phyloP scores from a whole-genome alignment of 768 basidiomycete genomes.

The Mycena rebaudengoi region DNA sequence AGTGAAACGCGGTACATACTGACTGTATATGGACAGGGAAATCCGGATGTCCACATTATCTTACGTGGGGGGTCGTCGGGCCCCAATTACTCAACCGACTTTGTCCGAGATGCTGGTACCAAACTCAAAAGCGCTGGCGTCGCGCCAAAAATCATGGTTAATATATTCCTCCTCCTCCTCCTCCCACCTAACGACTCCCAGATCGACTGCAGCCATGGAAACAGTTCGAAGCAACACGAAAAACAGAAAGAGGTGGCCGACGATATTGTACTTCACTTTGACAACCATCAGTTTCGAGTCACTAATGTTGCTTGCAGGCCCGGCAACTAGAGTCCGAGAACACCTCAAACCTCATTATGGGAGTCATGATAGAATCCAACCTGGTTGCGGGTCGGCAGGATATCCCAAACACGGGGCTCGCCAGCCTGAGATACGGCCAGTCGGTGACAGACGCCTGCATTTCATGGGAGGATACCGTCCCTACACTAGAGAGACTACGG shows the following conservation, averaged over 20 bases:
- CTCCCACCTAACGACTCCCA: slow-evolving; percentile 37
- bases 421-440: slow-evolving; percentile 81
- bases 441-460: slow-evolving; percentile 92
- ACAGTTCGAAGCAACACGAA: slow-evolving; percentile 90
- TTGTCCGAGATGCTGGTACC: slow-evolving; percentile 76
- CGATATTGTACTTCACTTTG: slow-evolving; percentile 69
- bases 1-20: background rate
- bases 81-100: slow-evolving; percentile 87
- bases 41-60: slow-evolving; percentile 93
- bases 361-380: slow-evolving; percentile 96
- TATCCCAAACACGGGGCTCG: slow-evolving; percentile 76
- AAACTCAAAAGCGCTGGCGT: slow-evolving; percentile 85
- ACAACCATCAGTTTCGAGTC: slow-evolving; percentile 1
- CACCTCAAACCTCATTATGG: slow-evolving; percentile 80
- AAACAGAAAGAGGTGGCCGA: slow-evolving; percentile 91
- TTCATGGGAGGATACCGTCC: slow-evolving; percentile 88
- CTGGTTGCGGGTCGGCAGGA: slow-evolving; percentile 88
- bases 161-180: background rate
- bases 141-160: slow-evolving; percentile 84
- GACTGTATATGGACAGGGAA: slow-evolving; percentile 61
- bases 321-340: slow-evolving; percentile 76
- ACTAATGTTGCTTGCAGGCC: slow-evolving; percentile 54
- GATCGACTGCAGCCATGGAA: slow-evolving; percentile 98
- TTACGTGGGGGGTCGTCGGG: slow-evolving; percentile 90
- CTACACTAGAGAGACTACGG: slow-evolving; percentile 84